Conservation (phyloP, 768 basidiomycete genomes). For the Agrocybe praecox region DNA sequence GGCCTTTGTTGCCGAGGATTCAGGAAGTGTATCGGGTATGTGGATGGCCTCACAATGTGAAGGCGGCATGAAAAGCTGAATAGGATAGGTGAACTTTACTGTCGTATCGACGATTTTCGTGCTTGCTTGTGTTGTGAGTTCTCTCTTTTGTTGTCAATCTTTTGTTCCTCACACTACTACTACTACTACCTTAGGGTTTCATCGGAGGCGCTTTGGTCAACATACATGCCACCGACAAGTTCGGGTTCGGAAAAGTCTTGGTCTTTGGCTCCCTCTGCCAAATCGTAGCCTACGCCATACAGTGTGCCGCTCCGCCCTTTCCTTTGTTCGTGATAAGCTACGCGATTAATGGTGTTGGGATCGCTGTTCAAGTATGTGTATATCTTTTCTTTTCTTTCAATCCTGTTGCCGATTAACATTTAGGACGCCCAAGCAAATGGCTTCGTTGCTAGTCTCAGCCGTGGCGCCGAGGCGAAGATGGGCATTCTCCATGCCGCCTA, state of each 20-base stretch:
- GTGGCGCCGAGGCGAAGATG: slow-evolving; percentile 67
- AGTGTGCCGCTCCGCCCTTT: slow-evolving; percentile 62
- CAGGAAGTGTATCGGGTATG: slow-evolving; percentile 54
- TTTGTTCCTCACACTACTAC: not conserved
- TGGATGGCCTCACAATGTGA: no score
- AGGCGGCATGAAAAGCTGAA: no score
- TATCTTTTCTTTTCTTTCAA: slow-evolving; percentile 49
- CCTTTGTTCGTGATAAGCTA: slow-evolving; percentile 58
- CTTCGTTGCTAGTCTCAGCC: slow-evolving; percentile 60
- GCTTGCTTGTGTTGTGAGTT: slow-evolving; percentile 38
- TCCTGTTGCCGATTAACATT: no score
- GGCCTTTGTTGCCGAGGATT: slow-evolving; percentile 74
- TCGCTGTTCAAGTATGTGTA: slow-evolving; percentile 56
- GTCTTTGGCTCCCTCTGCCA: slow-evolving; percentile 49
- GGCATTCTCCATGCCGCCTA: slow-evolving; percentile 51
- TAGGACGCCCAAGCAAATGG: slow-evolving; percentile 76
- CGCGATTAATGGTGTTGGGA: slow-evolving; percentile 43
- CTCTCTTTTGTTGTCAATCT: not conserved
- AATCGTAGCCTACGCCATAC: slow-evolving; percentile 53
- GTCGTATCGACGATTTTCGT: slow-evolving; percentile 65
- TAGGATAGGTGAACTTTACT: slow-evolving; percentile 53
- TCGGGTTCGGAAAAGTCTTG: slow-evolving; percentile 47
- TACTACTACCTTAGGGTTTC: slow-evolving; percentile 48
- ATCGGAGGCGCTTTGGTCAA: slow-evolving; percentile 40
- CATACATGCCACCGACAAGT: slow-evolving; percentile 35